Evolutionary conservation across 805 yeast species (phyloP), one percentile per base, ranked within the genome.

Genomic region (Sugiyamaella qingdaonensis): DNA sequence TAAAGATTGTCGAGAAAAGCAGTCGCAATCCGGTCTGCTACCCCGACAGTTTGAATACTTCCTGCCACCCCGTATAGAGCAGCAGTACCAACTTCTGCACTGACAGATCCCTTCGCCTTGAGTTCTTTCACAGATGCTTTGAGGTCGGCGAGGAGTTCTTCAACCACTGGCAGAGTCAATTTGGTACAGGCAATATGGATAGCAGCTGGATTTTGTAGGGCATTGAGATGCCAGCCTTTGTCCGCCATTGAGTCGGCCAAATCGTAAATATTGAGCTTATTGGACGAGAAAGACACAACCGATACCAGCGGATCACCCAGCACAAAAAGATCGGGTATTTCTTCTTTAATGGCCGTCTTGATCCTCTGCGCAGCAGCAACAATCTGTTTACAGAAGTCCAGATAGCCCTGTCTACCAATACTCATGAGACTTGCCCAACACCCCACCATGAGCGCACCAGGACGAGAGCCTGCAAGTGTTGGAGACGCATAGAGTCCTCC

Each of bases 401-500:
- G 75, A 68, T 92, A 92, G 0, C 98, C 98, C n/a, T 80, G 79
- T 52, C 80, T 82, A 37, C 99, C 99, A 52, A 91, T 76, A 57
- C 78, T 77, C 44, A 92, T 71, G 78, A 92, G 72, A 0, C 97
- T 90, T 0, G 97, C 95, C 97, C 98, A 94, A 68, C 98, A 91
- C 0, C 97, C 98, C n/a, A 86, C 98, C 77, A 90, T 86, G 34
- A 92, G 74, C 0, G 98, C 97, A 46, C 99, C 99, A 0, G 98
- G 98, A 58, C 98, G 79, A 10, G 96, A 88, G 1, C 99, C 99
- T 0, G 98, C 97, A 48, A 94, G 73, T 0, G 98, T 94, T 1
- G 98, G 97, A 0, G 97, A 88, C 0, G 97, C 99, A 65, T 92
- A 92, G 60, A 92, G 74, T 0, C 99, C 99, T 32, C 99, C 99